Base-by-base conservation (phyloP, 1,284 basidiomycete genomes). In the Ganoderma leucocontextum region DNA sequence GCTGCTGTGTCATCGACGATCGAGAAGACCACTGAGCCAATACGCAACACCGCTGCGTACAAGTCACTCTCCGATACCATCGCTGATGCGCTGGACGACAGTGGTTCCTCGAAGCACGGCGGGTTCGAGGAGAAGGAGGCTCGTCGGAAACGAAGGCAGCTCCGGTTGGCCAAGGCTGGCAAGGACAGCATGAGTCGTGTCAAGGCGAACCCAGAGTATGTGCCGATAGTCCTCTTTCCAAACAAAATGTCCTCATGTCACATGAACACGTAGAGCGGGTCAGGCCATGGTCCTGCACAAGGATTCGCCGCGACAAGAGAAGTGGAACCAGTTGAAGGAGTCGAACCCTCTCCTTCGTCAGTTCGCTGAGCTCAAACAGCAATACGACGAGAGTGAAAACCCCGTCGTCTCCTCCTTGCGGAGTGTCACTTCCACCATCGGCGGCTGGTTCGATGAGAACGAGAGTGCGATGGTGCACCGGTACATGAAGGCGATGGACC, bases 41-140 rank as follows among this genome's bases (percentile, higher is more conserved):
- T 99, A 73, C 91, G 97, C 42, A 96, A 99, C 72, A 99, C 97
- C 1, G 92, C 92, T 47, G 95, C 96, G 1, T 99, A 99, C 85
- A 98, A 98, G 83, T 86, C 92, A 0, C 85, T 99, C 35, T 90
- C 95, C 1, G 94, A 97, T 63, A 95, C 95, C 12, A 83, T 99
- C 22, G 84, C 95, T 33, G 97, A 99, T 75, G 95, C 96, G 8
- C 87, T 99, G 59, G 97, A 99, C 75, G 97, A 99, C 79, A 95
- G 94, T 67, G 94, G 94, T 6, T 94, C 91, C 70, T 94, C 95
- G 6, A 93, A 95, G 75, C 95, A 97, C 81, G 96, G 95, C 64
- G 96, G 96, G 0, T 98, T 96, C 75, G 94, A 97, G 78, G 96
- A 97, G 79, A 95, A 93, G 79, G 96, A 97, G 78, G 93, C 89